Evolutionary conservation across 352 stramenopile genomes (phyloP), one percentile per base, ranked within the genome.

Genomic region (Phytophthora citricola): DNA sequence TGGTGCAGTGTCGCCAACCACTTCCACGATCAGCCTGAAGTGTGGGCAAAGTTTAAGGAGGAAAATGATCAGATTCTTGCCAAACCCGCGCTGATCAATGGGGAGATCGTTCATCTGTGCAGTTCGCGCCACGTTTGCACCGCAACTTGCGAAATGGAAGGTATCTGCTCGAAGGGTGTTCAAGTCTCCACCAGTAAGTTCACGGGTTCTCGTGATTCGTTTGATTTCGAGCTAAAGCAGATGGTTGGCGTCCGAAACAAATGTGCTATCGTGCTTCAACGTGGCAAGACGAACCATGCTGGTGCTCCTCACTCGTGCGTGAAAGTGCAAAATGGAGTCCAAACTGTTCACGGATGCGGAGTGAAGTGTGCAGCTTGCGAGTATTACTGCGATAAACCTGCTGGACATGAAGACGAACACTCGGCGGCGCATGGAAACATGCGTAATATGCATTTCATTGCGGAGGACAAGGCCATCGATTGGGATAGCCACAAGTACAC

Each of bases 361-460:
- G 68, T 58, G 17, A 58, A 55, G 3, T 83, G 74, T 31, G 48
- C 50, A 9, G 73, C 71, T 22, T 86, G 77, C 40, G 63, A 75
- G 11, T 86, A 86, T 38, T 80, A 73, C 39, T 86, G 78, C 36
- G 65, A 83, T 4, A 80, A 86, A 39, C 22, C 29, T 6, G 39
- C 73, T 36, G 75, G 69, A 10, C 78, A 86, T 27, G 29, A 58
- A 29, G 75, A 65, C 0, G 49, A 71, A 11, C 78, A 86, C 53
- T 66, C 66, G 5, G 67, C 75, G 5, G 56, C 75, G 6, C 78
- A 87, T 59, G 78, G 78, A n/a, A 87, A 80, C 20, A 87, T 87
- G 78, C 47, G 58, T 8, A 76, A 82, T 12, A 83, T 79, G 66
- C 60, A 73, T 26, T 87, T 84, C 41, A 53, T 81, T 39, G 60